Percentiles rank a stretch among this genome's conserved stretches.
Evolutionary conservation across 2,329 filamentous ascomycete species (phyloP).

Genomic region (Diplodia intermedia): DNA sequence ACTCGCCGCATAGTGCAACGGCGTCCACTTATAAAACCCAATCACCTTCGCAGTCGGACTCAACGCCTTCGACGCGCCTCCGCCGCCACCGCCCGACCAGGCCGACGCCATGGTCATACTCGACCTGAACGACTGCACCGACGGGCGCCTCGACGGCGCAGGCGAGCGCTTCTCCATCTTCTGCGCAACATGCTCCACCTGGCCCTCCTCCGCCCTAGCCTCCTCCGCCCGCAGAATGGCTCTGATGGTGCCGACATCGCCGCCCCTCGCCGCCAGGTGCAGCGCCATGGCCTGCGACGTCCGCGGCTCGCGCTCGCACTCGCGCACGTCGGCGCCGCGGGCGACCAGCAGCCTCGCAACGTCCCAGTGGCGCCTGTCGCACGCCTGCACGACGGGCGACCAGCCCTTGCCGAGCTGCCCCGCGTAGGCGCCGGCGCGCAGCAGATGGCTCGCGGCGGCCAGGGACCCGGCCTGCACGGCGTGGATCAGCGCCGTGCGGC

Average conservation of each 20-base stretch:
- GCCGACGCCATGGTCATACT: neutral
- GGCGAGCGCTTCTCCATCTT: neutral
- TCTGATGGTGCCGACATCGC: neutral
- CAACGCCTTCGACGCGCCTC: neutral
- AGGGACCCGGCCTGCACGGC: neutral
- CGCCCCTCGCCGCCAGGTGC: slow-evolving; percentile 19
- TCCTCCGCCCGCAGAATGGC: neutral
- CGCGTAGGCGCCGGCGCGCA: neutral
- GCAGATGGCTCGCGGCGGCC: neutral
- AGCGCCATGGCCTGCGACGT: neutral
- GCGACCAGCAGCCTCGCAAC: slow-evolving; percentile 6
- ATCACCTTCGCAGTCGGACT: neutral
- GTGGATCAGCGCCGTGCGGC: slow-evolving; percentile 6
- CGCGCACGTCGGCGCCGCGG: neutral
- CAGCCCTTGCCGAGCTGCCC: neutral
- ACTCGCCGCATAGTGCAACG: slow-evolving; percentile 12
- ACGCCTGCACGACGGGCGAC: slow-evolving; percentile 15
- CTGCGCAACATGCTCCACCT: neutral
- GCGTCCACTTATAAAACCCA: slow-evolving; percentile 21
- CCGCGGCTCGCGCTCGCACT: slow-evolving; percentile 6
- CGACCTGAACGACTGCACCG: slow-evolving; percentile 9
- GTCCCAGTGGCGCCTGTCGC: slow-evolving; percentile 13
- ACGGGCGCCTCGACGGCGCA: neutral
- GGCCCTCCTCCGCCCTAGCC: neutral
- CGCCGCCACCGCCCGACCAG: neutral